Evolutionary conservation across 768 basidiomycete genomes (phyloP).

Genomic region (Amylocystis lapponica): DNA sequence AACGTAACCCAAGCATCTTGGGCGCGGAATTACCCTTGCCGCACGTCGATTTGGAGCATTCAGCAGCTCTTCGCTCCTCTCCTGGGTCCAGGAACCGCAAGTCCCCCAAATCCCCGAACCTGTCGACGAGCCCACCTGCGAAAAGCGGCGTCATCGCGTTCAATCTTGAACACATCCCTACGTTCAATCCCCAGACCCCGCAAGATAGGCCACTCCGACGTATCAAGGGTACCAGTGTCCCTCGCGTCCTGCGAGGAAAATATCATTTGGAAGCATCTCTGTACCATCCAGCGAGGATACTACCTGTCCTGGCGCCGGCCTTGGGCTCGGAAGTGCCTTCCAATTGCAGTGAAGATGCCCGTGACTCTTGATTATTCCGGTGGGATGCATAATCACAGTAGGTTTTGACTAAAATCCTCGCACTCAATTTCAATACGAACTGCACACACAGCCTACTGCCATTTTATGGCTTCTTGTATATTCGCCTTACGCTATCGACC

Average conservation of each 20-base stretch:
- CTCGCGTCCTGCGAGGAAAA: slow-evolving; percentile 40
- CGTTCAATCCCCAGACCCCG: slow-evolving; percentile 5
- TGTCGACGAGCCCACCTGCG: slow-evolving; percentile 4
- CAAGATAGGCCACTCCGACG: slow-evolving; percentile 42
- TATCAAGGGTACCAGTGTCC: slow-evolving; percentile 32
- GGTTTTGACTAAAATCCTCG: no score
- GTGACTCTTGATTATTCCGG: background rate
- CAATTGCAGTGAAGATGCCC: slow-evolving; percentile 44
- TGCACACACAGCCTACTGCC: no score
- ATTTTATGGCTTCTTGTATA: no score
- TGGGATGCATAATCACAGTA: no score
- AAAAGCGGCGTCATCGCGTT: background rate
- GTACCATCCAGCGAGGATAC: slow-evolving; percentile 34
- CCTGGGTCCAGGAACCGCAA: slow-evolving; percentile 1
- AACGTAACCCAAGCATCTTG: slow-evolving; percentile 61
- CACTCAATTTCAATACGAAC: no score
- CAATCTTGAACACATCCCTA: background rate
- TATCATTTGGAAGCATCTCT: slow-evolving; percentile 57
- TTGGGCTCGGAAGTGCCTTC: slow-evolving; percentile 65
- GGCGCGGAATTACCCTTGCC: slow-evolving; percentile 57
- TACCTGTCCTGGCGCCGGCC: slow-evolving; percentile 24
- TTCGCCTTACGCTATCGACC: no score
- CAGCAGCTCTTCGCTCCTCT: slow-evolving; percentile 12
- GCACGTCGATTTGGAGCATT: slow-evolving; percentile 17
- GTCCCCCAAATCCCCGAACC: background rate